Evolutionary conservation across 2,329 filamentous ascomycete genomes (phyloP).

Genomic region (Claviceps spartinae): DNA sequence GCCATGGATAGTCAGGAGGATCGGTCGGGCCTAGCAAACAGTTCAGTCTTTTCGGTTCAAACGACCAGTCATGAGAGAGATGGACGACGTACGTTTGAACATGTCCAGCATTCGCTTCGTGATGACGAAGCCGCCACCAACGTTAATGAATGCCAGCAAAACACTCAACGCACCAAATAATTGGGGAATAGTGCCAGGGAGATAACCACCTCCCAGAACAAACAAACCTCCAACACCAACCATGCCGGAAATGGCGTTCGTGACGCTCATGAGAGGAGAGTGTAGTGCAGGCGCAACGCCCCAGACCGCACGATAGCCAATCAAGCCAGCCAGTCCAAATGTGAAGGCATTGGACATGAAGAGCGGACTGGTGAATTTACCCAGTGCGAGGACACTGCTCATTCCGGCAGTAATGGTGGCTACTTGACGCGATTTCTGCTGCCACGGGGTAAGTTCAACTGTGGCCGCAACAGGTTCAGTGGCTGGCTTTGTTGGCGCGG

Average conservation of each 20-base stretch:
- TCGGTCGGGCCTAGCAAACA: slow-evolving; percentile 52
- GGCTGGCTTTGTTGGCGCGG: slow-evolving; percentile 31
- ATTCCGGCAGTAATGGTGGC: slow-evolving; percentile 63
- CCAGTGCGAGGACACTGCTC: slow-evolving; percentile 59
- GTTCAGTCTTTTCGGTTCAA: background rate
- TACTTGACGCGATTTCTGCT: slow-evolving; percentile 66
- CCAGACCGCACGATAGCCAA: slow-evolving; percentile 83
- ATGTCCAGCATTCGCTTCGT: slow-evolving; percentile 91
- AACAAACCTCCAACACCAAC: slow-evolving; percentile 82
- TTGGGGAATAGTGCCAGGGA: slow-evolving; percentile 69
- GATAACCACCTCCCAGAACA: slow-evolving; percentile 69
- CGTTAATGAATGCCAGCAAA: slow-evolving; percentile 74
- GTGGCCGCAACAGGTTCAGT: slow-evolving; percentile 36
- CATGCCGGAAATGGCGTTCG: slow-evolving; percentile 86
- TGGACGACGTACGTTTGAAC: slow-evolving; percentile 50
- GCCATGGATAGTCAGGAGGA: slow-evolving; percentile 76
- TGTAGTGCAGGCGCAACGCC: slow-evolving; percentile 73
- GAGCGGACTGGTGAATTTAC: slow-evolving; percentile 66
- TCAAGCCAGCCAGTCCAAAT: slow-evolving; percentile 69
- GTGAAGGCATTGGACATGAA: slow-evolving; percentile 86
- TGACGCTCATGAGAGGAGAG: slow-evolving; percentile 83
- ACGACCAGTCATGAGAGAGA: slow-evolving; percentile 7
- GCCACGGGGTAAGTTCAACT: slow-evolving; percentile 66
- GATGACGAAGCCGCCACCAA: slow-evolving; percentile 80
- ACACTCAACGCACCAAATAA: slow-evolving; percentile 67